Base-by-base conservation (phyloP, 225 moss, liverwort and hornwort genomes). In the Climacium dendroides region DNA sequence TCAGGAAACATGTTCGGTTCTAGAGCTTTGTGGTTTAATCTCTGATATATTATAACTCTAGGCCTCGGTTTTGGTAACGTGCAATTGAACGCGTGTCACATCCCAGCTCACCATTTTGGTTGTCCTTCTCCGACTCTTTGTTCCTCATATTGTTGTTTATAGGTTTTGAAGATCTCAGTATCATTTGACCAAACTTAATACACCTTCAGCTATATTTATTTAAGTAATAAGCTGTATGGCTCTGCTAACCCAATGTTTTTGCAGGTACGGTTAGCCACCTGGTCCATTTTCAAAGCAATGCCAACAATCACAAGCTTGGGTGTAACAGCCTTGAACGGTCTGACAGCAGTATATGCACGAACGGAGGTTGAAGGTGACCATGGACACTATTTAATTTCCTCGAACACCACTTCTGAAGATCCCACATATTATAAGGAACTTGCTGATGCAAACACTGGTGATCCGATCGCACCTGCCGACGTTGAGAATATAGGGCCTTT, bases 271-370 rank as follows among this genome's bases (percentile, higher is more conserved):
- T 89, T 89, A 71, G 95, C 94, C 41, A 79, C 93, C 55, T 96
- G 95, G 95, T 93, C 96, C 32, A 85, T 96, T 34, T 96, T 96
- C 59, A 95, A 92, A 79, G 94, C 96, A 43, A 93, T 95, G 91
- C 95, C 96, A 81, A 90, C 92, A 43, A 92, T 95, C 62, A 92
- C 95, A 71, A 91, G 89, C 64, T 92, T 96, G 80, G 96, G 96
- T 86, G 83, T 95, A 80, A 94, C 96, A 57, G 94, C 93, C 62
- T 64, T 91, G 71, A 95, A 94, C 84, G 96, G 96, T 58, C 81
- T 96, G 45, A 93, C 95, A 90, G 91, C 91, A 76, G 34, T 95
- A 24, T 94, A 92, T 83, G 90, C 84, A 6, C 92, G 95, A 41
- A 92, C 85, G 62, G 91, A 88, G 41, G 50, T 80, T 69, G 88